Evolutionary conservation across 768 basidiomycete genomes (phyloP), one percentile per base, ranked within the genome.

Genomic region (Termitomyces sp.): DNA sequence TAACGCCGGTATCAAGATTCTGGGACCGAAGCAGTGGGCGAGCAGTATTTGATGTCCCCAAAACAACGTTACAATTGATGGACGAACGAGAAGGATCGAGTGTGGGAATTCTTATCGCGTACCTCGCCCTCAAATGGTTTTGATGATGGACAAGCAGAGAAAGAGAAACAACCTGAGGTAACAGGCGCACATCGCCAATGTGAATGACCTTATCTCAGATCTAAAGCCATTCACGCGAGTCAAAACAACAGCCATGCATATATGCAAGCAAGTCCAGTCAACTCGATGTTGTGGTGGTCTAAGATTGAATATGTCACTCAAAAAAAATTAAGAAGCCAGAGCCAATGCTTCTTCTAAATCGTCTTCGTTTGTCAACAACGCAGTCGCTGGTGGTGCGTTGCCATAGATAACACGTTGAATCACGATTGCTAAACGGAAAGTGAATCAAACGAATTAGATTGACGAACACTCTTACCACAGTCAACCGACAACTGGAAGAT

Each of bases 401-500:
- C 92, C 92, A 64, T 93, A 94, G 34, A 83, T 66, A n/a, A 93
- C 22, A 49, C 91, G 82, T 67, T 94, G 92, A 8, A 75, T 68
- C 16, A 91, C 72, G 65, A 94, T 93, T 24, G 80, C 92, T 91
- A 52, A 58, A 60, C 54, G 48, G 58, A 49, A 49, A 60, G 63
- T 34, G 1, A 48, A 41, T 52, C 46, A 53, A 8, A 42, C 11
- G 13, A 13, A 37, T n/a, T 22, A 16, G 20, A 16, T 42, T 36
- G 47, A 58, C 48, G 58, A 41, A 24, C 1, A 18, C 33, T 30
- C 89, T 63, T 61, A 91, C 91, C 87, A 62, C 81, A 67, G 72
- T 94, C 92, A 44, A 93, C 73, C 1, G 88, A 88, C 47, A 94
- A 72, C 68, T 94, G 93, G 68, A 93, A 93, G 59, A 93, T 78